Evolutionary conservation across 768 basidiomycete genomes (phyloP).

Genomic region (Mycena venus): DNA sequence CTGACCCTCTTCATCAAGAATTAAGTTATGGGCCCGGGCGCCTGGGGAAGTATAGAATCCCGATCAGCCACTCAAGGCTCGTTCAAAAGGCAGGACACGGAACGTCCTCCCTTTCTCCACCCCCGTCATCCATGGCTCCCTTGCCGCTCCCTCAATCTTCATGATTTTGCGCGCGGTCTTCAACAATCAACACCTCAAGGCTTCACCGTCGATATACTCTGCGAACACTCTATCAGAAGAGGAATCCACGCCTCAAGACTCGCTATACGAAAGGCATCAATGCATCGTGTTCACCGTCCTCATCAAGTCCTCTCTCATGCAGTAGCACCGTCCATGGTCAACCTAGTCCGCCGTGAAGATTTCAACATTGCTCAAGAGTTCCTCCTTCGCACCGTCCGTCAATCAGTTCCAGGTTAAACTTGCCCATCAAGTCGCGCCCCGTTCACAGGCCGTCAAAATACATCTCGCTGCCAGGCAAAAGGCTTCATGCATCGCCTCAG

Average conservation of each 20-base stretch:
- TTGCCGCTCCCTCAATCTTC: neutral
- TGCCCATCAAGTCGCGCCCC: neutral
- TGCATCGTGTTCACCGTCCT: constrained; percentile 3
- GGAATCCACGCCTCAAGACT: neutral
- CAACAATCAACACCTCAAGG: constrained; percentile 3
- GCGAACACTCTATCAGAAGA: neutral
- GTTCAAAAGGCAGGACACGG: constrained; percentile 8
- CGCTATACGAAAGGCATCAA: constrained; percentile 9
- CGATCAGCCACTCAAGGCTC: constrained; percentile 8
- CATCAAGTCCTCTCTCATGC: constrained; percentile 10
- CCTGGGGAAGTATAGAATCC: neutral
- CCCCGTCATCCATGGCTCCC: neutral
- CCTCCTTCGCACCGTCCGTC: constrained; percentile 6
- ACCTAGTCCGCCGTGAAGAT: neutral
- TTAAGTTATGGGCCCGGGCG: constrained; percentile 1
- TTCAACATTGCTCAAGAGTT: constrained; percentile 17
- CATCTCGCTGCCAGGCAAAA: constrained; percentile 4
- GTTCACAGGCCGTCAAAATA: constrained; percentile 8
- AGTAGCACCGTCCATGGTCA: constrained; percentile 6
- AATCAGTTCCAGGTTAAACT: constrained; percentile 7
- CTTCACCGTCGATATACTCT: neutral
- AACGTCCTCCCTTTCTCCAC: constrained; percentile 2
- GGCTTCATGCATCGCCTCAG: neutral
- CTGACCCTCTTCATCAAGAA: no score
- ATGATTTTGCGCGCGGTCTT: neutral